Percentiles rank a stretch among this genome's conserved stretches.
Conservation (phyloP, 2,329 filamentous ascomycete genomes). For the Diaporthe sp. region DNA sequence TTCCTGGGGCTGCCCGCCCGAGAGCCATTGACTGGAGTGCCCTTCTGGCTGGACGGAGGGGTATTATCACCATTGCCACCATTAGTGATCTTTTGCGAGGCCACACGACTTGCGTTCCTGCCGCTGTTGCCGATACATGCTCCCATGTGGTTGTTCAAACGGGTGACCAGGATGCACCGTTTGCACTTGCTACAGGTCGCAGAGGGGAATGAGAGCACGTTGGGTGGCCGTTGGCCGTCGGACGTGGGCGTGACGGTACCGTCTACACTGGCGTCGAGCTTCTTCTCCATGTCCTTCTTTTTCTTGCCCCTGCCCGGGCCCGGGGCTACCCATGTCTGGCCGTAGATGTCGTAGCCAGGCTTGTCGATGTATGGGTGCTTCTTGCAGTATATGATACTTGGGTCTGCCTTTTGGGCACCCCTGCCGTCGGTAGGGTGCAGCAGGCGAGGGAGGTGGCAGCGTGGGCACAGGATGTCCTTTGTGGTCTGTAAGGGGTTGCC, state of each 20-base stretch:
- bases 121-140: slow-evolving; percentile 77
- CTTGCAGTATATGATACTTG: slow-evolving; percentile 82
- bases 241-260: slow-evolving; percentile 54
- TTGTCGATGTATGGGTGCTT: slow-evolving; percentile 83
- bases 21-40: slow-evolving; percentile 69
- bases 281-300: slow-evolving; percentile 82
- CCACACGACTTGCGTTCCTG: slow-evolving; percentile 72
- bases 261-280: slow-evolving; percentile 61
- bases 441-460: slow-evolving; percentile 81
- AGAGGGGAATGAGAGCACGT: slow-evolving; percentile 75
- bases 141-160: slow-evolving; percentile 78
- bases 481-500: slow-evolving; percentile 81
- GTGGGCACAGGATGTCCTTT: slow-evolving; percentile 79
- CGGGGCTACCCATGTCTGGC: slow-evolving; percentile 83
- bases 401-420: slow-evolving; percentile 75
- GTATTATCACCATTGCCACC: slow-evolving; percentile 67
- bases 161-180: slow-evolving; percentile 74
- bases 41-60: slow-evolving; percentile 74
- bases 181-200: slow-evolving; percentile 78
- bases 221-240: slow-evolving; percentile 68
- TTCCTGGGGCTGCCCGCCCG: slow-evolving; percentile 69
- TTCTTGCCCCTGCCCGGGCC: slow-evolving; percentile 80
- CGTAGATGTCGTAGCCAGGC: slow-evolving; percentile 84
- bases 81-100: slow-evolving; percentile 74
- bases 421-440: slow-evolving; percentile 80